Percentiles rank a stretch among this genome's conserved stretches.
These are phyloP conservation scores for Lactuca sativa DNA, from an alignment of 129 eudicot genomes.

Conservation along the genomic window DNA sequence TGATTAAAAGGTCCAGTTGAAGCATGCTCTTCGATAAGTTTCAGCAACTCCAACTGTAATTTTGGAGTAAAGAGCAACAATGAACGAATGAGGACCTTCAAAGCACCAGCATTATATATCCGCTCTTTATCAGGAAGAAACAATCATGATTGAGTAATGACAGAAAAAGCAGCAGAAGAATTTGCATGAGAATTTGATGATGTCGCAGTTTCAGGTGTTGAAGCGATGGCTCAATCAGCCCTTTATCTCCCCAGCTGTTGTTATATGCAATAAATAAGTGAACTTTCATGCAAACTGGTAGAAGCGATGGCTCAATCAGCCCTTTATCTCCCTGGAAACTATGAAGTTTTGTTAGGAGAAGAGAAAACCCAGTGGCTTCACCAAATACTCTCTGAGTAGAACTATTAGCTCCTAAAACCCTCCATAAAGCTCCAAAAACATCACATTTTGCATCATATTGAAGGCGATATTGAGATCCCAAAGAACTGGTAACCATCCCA, in stretches of 20 bases:
- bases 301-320: conserved; percentile 33
- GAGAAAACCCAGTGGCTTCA: too few species aligned
- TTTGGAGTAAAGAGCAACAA: too few species aligned
- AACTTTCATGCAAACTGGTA: conserved; percentile 46
- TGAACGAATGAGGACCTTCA: too few species aligned
- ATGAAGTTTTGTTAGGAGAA: conserved; percentile 89
- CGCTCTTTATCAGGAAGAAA: conserved; percentile 58
- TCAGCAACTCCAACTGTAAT: too few species aligned
- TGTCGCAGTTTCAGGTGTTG: too few species aligned
- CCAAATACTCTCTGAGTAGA: too few species aligned
- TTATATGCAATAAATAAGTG: conserved; percentile 79
- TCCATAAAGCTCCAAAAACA: too few species aligned
- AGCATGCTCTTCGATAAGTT: conserved; percentile 79
- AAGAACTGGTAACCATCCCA: conserved; percentile 82
- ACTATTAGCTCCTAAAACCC: too few species aligned
- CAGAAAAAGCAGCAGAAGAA: conserved; percentile 43
- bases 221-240: too few species aligned
- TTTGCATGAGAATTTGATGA: conserved; percentile 38
- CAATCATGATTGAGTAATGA: conserved; percentile 59
- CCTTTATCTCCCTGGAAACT: conserved; percentile 69
- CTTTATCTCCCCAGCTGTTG: too few species aligned
- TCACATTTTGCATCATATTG: conserved; percentile 86
- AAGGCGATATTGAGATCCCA: conserved; percentile 78
- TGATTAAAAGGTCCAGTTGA: conserved; percentile 81
- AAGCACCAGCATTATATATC: too few species aligned